Percentiles rank a stretch among this genome's conserved stretches.
Conservation (phyloP, 2,329 filamentous ascomycete species). For the Aspergillus novoparasiticus region DNA sequence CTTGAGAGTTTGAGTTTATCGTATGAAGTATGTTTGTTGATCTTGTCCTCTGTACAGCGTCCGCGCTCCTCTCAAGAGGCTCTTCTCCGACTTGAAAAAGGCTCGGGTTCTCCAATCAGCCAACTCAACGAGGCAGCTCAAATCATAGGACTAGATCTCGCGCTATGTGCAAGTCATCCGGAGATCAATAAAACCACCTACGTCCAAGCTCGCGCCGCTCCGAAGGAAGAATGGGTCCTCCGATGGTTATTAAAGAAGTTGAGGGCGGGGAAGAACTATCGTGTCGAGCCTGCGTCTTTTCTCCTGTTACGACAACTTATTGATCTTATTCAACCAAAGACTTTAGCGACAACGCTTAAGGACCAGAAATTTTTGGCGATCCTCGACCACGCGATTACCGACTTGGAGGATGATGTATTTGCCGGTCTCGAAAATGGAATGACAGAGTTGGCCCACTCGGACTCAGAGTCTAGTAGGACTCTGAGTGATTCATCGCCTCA, state of each 20-base stretch:
- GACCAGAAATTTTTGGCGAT: constrained; percentile 69
- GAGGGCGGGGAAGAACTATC: constrained; percentile 47
- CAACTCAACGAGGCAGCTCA: constrained; percentile 47
- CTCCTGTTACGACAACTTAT: constrained; percentile 65
- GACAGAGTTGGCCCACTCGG: constrained; percentile 27
- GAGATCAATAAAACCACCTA: constrained; percentile 29
- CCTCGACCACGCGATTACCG: constrained; percentile 66
- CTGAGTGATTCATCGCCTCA: constrained; percentile 30
- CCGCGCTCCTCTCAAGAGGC: constrained; percentile 46
- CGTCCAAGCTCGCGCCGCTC: constrained; percentile 33
- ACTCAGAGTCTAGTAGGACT: constrained; percentile 40
- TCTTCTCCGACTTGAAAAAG: constrained; percentile 49
- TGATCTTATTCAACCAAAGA: constrained; percentile 69
- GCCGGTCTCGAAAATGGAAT: constrained; percentile 27
- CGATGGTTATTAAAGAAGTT: constrained; percentile 67
- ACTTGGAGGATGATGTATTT: constrained; percentile 45
- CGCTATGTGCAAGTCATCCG: constrained; percentile 33
- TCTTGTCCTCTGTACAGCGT: constrained; percentile 31
- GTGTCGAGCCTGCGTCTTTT: constrained; percentile 50
- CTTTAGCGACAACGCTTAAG: constrained; percentile 70
- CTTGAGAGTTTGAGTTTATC: constrained; percentile 4
- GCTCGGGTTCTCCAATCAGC: constrained; percentile 39
- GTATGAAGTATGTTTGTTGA: constrained; percentile 6
- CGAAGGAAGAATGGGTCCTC: constrained; percentile 66
- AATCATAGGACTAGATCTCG: constrained; percentile 45